Evolutionary conservation across 495 filamentous ascomycete species (phyloP).

Genomic region (Penicillium lagena): DNA sequence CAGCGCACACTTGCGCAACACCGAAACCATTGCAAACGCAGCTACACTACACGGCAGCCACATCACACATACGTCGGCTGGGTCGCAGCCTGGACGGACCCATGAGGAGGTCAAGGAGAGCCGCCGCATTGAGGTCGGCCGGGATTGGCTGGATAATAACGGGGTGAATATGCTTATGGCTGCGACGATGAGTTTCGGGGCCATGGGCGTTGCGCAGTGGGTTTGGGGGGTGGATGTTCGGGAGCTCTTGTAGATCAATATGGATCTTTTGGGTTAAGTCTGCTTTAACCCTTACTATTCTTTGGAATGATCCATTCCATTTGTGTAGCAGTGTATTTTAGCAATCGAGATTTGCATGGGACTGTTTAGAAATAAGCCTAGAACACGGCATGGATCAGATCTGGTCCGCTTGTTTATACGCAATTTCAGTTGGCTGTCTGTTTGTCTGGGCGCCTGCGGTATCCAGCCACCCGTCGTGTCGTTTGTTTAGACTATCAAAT

Average conservation of each 20-base stretch:
- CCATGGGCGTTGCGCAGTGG: conserved; percentile 55
- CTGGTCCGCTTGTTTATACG: too few species aligned
- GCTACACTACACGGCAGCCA: conserved; percentile 17
- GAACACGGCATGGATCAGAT: too few species aligned
- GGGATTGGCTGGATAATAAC: conserved; percentile 85
- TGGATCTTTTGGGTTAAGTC: too few species aligned
- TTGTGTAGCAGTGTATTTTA: too few species aligned
- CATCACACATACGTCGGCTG: conserved; percentile 8
- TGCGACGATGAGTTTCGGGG: conserved; percentile 66
- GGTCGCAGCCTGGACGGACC: conserved; percentile 2
- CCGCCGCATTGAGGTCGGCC: conserved; percentile 63
- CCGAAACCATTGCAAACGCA: conserved; percentile 31
- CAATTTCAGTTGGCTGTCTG: too few species aligned
- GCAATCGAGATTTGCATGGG: too few species aligned
- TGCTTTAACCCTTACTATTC: too few species aligned
- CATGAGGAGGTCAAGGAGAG: conserved; percentile 50
- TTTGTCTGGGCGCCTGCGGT: too few species aligned
- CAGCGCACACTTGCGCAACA: conserved; percentile 10
- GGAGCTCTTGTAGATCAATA: neutral
- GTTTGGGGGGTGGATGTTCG: conserved; percentile 29
- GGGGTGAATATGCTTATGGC: conserved; percentile 92
- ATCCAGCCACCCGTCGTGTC: too few species aligned
- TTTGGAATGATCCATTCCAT: too few species aligned
- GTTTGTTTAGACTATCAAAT: too few species aligned
- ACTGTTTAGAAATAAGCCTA: too few species aligned